These are phyloP conservation scores for Ormosia semicastrata DNA, from an alignment of 306 rosid genomes.

Conservation along the genomic window DNA sequence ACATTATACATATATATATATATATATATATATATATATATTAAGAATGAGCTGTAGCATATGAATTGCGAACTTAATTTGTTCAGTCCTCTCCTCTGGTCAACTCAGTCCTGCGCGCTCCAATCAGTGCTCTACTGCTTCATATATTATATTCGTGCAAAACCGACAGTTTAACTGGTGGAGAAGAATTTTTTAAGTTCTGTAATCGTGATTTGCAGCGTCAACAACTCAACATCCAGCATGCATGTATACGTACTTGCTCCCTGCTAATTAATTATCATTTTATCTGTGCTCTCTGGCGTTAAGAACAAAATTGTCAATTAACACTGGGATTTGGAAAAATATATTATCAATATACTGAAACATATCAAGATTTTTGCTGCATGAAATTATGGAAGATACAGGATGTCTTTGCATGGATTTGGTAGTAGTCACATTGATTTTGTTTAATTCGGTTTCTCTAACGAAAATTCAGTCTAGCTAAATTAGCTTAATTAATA, in stretches of 20 bases:
- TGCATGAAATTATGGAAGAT: not conserved
- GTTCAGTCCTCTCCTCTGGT: not conserved
- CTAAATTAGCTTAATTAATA: too few species aligned
- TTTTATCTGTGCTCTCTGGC: not conserved
- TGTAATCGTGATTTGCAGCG: not conserved
- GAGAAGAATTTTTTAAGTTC: not conserved
- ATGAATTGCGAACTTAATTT: not conserved
- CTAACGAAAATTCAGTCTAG: not conserved
- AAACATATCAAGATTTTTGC: not conserved
- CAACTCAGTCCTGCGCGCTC: not conserved
- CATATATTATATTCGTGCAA: not conserved
- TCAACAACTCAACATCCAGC: slow-evolving; percentile 8
- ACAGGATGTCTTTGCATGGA: not conserved
- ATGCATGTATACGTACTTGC: slow-evolving; percentile 6
- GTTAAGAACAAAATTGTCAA: not conserved
- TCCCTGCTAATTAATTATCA: not conserved
- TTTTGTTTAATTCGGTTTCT: not conserved
- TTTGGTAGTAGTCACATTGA: not conserved
- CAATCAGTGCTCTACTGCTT: not conserved
- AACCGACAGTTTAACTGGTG: not conserved
- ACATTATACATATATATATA: too few species aligned
- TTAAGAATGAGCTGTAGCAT: not conserved
- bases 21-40: not conserved
- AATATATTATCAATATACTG: not conserved
- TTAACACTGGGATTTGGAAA: slow-evolving; percentile 9